Evolutionary conservation across 495 filamentous ascomycete genomes (phyloP).

Genomic region (Talaromyces ruber): DNA sequence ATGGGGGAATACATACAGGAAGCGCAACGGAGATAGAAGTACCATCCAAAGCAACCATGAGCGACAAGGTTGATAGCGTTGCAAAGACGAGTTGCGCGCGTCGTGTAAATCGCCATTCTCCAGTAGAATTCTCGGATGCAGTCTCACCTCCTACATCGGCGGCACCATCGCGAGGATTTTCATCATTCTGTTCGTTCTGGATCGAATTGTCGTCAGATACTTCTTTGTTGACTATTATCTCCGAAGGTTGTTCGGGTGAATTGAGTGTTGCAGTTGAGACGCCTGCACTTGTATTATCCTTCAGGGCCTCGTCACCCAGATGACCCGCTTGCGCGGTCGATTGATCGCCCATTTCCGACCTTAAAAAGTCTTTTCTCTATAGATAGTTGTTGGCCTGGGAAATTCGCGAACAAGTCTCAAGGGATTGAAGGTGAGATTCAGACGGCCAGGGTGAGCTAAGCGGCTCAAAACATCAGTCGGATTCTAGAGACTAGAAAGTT

Average conservation of each 20-base stretch:
- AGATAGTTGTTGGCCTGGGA: not conserved
- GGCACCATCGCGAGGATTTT: not conserved
- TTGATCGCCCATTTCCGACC: not conserved
- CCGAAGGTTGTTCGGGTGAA: not conserved
- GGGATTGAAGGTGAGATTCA: not conserved
- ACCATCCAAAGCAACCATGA: conserved; percentile 66
- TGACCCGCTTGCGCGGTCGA: not conserved
- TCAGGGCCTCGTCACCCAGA: not conserved
- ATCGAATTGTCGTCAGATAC: not conserved
- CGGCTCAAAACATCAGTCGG: not conserved
- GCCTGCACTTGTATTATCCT: not conserved
- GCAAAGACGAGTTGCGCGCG: conserved; percentile 13
- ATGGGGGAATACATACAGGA: conserved; percentile 35
- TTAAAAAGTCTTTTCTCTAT: not conserved
- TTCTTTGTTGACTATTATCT: not conserved
- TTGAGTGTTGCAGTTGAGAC: not conserved
- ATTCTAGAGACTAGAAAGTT: not conserved
- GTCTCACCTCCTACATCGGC: not conserved
- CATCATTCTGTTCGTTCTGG: not conserved
- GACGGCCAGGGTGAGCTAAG: not conserved
- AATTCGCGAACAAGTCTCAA: not conserved
- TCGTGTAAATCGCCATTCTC: not conserved
- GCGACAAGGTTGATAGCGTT: conserved; percentile 50
- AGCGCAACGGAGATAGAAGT: conserved; percentile 68
- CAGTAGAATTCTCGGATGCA: not conserved